Evolutionary conservation across 225 moss, liverwort and hornwort species (phyloP), one percentile per base, ranked within the genome.

Genomic region (Straminergon stramineum): DNA sequence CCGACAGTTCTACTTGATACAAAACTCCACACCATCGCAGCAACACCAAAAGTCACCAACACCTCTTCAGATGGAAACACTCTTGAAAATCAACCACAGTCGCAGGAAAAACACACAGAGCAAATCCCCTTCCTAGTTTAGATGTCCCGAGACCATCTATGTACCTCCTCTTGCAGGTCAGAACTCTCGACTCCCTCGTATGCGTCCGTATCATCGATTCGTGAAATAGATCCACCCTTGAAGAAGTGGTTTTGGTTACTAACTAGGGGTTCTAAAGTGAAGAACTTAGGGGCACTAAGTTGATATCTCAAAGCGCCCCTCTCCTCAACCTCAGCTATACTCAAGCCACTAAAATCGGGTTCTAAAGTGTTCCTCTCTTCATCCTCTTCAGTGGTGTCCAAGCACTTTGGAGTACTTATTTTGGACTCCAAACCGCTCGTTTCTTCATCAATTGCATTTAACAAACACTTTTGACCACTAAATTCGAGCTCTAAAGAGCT

Each of bases 91-190:
- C 18, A 87, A 87, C 43, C 81, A 80, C 67, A 90, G 85, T 68
- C 76, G 69, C 39, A 75, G 82, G 88, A 52, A 85, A 86, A 74
- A 81, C 32, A 75, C 13, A 66, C 32, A 79, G 24, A 77, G 79
- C 48, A 81, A 26, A 84, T 70, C 80, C 86, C 84, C 67, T 79
- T 81, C 78, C 88, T 85, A 75, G 65, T 52, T 31, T 55, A 56
- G 53, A 69, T 83, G 79, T 83, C 73, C 88, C 79, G 30, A 78
- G 86, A 69, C 82, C 87, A 86, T 84, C 69, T 60, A 58, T 71
- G 75, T 92, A 94, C 94, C 94, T 94, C 91, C 90, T 87, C 79
- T 65, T 85, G 92, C 85, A 92, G 84, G 68, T 89, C 92, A 83
- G 75, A 61, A 79, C 57, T 90, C 82, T 90, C 67, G 55, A 86